Conservation (phyloP, 2,329 filamentous ascomycete species). For the Fusarium longipes region DNA sequence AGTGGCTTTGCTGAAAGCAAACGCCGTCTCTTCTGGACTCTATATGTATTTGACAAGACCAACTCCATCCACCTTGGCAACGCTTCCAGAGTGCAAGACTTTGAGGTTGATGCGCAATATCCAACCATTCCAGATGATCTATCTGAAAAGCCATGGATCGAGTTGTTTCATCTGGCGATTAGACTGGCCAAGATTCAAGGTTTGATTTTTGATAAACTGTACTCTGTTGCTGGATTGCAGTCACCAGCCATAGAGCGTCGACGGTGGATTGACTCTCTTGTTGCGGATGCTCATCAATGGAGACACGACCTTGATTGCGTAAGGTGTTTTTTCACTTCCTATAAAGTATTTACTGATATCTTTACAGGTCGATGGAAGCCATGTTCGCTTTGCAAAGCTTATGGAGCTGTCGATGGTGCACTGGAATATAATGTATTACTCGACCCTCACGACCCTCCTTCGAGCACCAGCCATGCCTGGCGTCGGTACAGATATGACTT, state of each 20-base stretch:
- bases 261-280: slow-evolving; percentile 15
- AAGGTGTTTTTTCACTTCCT: background rate
- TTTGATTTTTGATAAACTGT: slow-evolving; percentile 25
- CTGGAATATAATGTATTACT: slow-evolving; percentile 42
- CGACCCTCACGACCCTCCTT: slow-evolving; percentile 29
- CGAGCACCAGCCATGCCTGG: slow-evolving; percentile 26
- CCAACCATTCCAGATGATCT: slow-evolving; percentile 10
- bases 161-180: slow-evolving; percentile 21
- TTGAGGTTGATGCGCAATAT: slow-evolving; percentile 28
- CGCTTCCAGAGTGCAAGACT: slow-evolving; percentile 32
- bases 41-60: slow-evolving; percentile 37
- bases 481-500: slow-evolving; percentile 19
- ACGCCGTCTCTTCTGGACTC: slow-evolving; percentile 33
- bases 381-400: slow-evolving; percentile 10
- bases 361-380: slow-evolving; percentile 14
- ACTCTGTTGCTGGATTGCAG: slow-evolving; percentile 16
- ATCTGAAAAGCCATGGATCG: slow-evolving; percentile 21
- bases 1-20: slow-evolving; percentile 15
- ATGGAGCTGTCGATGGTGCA: slow-evolving; percentile 10
- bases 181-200: slow-evolving; percentile 25
- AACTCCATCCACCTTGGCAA: slow-evolving; percentile 28
- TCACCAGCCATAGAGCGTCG: slow-evolving; percentile 14
- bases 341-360: background rate
- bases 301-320: slow-evolving; percentile 20
- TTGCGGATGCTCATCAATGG: slow-evolving; percentile 24